Conservation (phyloP, 176 grass and related monocot species). For the barley (Hordeum vulgare) region DNA sequence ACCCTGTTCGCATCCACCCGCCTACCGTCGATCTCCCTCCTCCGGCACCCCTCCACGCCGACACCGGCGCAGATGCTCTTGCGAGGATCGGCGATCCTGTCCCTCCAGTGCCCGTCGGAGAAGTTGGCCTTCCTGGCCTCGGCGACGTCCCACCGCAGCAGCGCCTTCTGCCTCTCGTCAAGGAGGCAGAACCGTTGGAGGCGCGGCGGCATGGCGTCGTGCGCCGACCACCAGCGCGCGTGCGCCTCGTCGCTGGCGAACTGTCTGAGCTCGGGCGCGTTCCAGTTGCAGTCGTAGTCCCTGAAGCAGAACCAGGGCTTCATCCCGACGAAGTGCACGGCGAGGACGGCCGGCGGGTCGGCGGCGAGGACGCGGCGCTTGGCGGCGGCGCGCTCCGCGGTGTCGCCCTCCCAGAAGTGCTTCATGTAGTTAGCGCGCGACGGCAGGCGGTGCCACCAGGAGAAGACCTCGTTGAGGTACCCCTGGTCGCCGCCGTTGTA, state of each 20-base stretch:
- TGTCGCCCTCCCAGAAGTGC: constrained; percentile 49
- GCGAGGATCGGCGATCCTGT: constrained; percentile 23
- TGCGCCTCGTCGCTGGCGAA: constrained; percentile 64
- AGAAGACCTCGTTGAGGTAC: constrained; percentile 56
- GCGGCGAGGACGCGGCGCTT: constrained; percentile 24
- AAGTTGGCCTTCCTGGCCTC: constrained; percentile 30
- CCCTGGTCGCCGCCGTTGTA: constrained; percentile 67
- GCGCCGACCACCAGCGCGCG: constrained; percentile 44
- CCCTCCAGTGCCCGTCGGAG: constrained; percentile 26
- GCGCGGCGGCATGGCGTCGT: constrained; percentile 25
- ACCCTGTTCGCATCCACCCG: constrained; percentile 37
- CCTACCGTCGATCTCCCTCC: constrained; percentile 31
- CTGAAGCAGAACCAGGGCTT: constrained; percentile 64
- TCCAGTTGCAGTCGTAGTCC: constrained; percentile 75
- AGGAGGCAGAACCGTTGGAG: constrained; percentile 42
- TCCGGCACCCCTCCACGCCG: not conserved
- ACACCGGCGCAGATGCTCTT: constrained; percentile 25
- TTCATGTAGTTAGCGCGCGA: constrained; percentile 54
- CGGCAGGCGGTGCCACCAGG: constrained; percentile 60
- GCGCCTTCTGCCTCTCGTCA: constrained; percentile 43
- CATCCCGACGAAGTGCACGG: constrained; percentile 52
- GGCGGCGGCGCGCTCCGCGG: constrained; percentile 7
- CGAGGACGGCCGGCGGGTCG: constrained; percentile 40
- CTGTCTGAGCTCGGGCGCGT: constrained; percentile 31
- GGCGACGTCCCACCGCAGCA: constrained; percentile 33